Evolutionary conservation across 2,329 filamentous ascomycete species (phyloP).

Genomic region (Pseudogymnoascus sp.): DNA sequence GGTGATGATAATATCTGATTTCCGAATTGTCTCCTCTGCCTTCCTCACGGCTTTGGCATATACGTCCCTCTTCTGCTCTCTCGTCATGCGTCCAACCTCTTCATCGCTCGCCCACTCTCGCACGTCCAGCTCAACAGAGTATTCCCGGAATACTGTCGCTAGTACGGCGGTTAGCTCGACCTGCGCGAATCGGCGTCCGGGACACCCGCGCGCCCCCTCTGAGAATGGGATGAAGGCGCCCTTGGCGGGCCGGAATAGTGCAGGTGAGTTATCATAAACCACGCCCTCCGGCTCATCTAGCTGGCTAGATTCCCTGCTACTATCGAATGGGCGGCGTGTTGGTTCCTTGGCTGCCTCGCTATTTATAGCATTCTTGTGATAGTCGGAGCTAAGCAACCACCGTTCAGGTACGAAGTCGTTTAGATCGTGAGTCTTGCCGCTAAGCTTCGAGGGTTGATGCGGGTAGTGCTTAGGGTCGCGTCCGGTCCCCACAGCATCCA

Average conservation of each 20-base stretch:
- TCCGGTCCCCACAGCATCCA: conserved; percentile 38
- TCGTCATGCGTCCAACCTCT: conserved; percentile 20
- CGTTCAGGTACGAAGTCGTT: conserved; percentile 47
- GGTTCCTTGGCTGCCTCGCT: neutral
- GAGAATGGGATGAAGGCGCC: conserved; percentile 26
- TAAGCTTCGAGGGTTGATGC: conserved; percentile 13
- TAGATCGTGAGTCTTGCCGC: conserved; percentile 30
- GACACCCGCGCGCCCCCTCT: conserved; percentile 26
- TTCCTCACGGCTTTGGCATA: conserved; percentile 20
- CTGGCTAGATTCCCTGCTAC: neutral
- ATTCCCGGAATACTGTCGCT: conserved; percentile 22
- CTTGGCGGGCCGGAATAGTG: conserved; percentile 20
- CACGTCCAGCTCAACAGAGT: conserved; percentile 26
- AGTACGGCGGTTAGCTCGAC: conserved; percentile 30
- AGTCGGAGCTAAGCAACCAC: conserved; percentile 35
- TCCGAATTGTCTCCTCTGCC: conserved; percentile 18
- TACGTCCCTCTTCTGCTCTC: conserved; percentile 18
- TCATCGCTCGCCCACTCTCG: conserved; percentile 24
- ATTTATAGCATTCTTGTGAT: conserved; percentile 27
- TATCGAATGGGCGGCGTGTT: neutral
- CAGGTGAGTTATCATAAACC: neutral
- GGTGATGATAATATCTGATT: conserved; percentile 20
- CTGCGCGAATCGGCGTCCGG: conserved; percentile 30
- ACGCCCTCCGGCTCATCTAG: neutral
- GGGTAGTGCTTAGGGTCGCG: conserved; percentile 50